Percentiles rank a stretch among this genome's conserved stretches.
Conservation (phyloP, 257 asterid genomes). For the Lavandula angustifolia region DNA sequence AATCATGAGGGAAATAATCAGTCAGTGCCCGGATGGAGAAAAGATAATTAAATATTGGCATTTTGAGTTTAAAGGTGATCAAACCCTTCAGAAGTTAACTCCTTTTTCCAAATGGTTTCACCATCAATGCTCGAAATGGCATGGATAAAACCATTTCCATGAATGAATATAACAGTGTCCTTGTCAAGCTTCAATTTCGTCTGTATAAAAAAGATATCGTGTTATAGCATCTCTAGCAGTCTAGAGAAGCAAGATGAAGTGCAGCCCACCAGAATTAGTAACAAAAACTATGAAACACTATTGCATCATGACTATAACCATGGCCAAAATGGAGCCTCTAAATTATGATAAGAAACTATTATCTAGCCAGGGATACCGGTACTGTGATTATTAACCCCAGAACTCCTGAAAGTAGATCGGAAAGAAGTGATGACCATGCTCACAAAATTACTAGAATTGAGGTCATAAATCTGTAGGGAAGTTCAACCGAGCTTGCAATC, state of each 20-base stretch:
- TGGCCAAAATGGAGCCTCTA: constrained; percentile 16
- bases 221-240: constrained; percentile 27
- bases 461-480: constrained; percentile 18
- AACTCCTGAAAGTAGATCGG: neutral
- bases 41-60: constrained; percentile 24
- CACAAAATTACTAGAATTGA: constrained; percentile 11
- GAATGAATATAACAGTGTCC: constrained; percentile 66
- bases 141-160: constrained; percentile 75
- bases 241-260: constrained; percentile 8
- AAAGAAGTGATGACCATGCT: constrained; percentile 2
- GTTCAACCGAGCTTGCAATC: neutral
- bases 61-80: constrained; percentile 32
- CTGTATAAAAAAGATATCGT: constrained; percentile 49
- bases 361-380: constrained; percentile 15
- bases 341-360: constrained; percentile 10
- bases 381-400: neutral
- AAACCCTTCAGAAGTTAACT: constrained; percentile 74
- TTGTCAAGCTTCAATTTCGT: constrained; percentile 61
- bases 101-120: constrained; percentile 85
- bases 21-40: constrained; percentile 25
- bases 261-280: constrained; percentile 5
- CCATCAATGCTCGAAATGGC: constrained; percentile 90
- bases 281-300: constrained; percentile 8
- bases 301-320: constrained; percentile 3
- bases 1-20: constrained; percentile 30